phyloP scores from a whole-genome alignment of 257 asterid genomes.

The Eustoma russellianum region DNA sequence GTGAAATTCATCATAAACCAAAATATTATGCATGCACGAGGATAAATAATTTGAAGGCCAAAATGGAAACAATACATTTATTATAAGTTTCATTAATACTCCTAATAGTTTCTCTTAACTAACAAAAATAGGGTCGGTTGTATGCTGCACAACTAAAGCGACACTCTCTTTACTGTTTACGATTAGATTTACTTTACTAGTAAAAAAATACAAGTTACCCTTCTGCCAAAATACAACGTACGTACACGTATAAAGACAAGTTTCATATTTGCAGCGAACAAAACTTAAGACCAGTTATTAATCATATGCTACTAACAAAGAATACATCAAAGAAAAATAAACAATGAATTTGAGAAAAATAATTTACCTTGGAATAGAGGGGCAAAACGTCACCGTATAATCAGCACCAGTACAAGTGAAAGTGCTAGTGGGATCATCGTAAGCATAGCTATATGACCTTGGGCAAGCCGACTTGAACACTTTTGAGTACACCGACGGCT shows the following conservation, averaged over 20 bases:
- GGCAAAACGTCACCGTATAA: constrained; percentile 78
- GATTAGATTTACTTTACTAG: no score
- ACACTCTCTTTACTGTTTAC: no score
- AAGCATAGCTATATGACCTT: constrained; percentile 88
- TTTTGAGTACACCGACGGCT: constrained; percentile 74
- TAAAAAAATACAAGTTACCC: no score
- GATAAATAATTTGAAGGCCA: background rate
- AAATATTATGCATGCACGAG: background rate
- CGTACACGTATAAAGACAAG: no score
- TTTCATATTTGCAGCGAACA: background rate
- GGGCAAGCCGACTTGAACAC: constrained; percentile 82
- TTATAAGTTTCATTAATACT: no score
- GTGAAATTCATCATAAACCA: no score
- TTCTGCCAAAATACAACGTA: no score
- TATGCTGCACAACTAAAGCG: no score
- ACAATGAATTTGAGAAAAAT: no score
- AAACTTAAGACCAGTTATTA: background rate
- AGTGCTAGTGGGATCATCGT: constrained; percentile 93
- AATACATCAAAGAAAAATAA: background rate
- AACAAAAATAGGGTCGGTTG: no score
- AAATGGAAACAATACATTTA: background rate
- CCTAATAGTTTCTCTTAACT: no score
- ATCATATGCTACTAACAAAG: background rate
- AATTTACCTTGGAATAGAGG: constrained; percentile 68
- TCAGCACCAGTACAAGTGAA: constrained; percentile 89